These are phyloP conservation scores for Trametes hirsuta DNA, from an alignment of 1,284 basidiomycete genomes.

Conservation along the genomic window DNA sequence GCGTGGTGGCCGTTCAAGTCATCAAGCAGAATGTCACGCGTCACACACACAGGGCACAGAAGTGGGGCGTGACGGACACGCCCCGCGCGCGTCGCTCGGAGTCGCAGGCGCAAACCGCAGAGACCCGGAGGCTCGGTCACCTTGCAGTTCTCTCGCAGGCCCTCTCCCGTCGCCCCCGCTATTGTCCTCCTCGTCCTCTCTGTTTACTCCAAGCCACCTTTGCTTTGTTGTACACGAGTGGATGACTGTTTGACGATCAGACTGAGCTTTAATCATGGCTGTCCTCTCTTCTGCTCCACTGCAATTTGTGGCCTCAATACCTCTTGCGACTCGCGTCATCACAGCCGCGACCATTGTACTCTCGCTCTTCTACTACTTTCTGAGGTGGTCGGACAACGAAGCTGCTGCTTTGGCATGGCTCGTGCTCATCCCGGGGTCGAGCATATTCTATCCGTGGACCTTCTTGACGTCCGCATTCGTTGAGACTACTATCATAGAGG, in stretches of 20 bases:
- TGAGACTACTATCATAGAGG: slow-evolving; percentile 85
- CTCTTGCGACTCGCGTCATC: slow-evolving; percentile 79
- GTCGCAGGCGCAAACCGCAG: slow-evolving; percentile 1
- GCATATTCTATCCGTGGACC: slow-evolving; percentile 92
- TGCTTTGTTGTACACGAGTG: slow-evolving; percentile 1
- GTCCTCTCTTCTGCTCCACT: slow-evolving; percentile 68
- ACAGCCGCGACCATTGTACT: slow-evolving; percentile 68
- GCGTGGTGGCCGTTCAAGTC: slow-evolving; percentile 28
- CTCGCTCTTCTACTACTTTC: slow-evolving; percentile 69
- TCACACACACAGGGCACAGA: slow-evolving; percentile 24
- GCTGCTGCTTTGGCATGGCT: slow-evolving; percentile 70
- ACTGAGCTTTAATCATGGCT: slow-evolving; percentile 52
- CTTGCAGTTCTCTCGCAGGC: neutral
- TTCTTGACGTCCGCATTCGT: slow-evolving; percentile 87
- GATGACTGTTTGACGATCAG: slow-evolving; percentile 10
- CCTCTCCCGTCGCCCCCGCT: neutral
- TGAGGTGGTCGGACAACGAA: slow-evolving; percentile 56
- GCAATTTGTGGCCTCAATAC: slow-evolving; percentile 68
- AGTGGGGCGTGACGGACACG: slow-evolving; percentile 24
- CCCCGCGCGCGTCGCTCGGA: slow-evolving; percentile 4
- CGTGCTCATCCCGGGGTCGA: slow-evolving; percentile 82
- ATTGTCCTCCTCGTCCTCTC: neutral
- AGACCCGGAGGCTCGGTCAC: neutral
- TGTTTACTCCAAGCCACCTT: neutral
- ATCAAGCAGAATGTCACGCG: slow-evolving; percentile 29